phyloP scores from a whole-genome alignment of 2,329 filamentous ascomycete species.

The Aspergillus persii region DNA sequence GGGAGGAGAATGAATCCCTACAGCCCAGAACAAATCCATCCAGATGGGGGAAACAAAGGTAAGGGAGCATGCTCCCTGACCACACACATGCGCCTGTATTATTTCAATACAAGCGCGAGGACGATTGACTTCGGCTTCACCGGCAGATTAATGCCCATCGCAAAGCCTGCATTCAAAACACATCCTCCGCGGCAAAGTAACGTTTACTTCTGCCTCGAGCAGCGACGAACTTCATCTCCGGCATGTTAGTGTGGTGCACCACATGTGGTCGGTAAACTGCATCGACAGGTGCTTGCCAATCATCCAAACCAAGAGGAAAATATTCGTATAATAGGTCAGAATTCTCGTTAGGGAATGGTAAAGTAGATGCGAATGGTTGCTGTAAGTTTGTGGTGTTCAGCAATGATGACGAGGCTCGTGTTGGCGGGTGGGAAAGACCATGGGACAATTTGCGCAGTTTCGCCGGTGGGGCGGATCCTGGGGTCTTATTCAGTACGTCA shows the following conservation, averaged over 20 bases:
- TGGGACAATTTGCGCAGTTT: conserved; percentile 41
- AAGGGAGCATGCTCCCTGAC: neutral
- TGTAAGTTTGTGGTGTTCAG: conserved; percentile 33
- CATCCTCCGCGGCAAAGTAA: conserved; percentile 66
- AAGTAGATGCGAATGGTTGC: conserved; percentile 56
- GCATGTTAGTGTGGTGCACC: conserved; percentile 78
- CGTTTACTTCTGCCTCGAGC: conserved; percentile 65
- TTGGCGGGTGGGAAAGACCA: conserved; percentile 25
- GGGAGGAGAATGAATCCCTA: conserved; percentile 2
- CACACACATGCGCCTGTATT: neutral
- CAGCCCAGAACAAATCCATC: conserved; percentile 10
- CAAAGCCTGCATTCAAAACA: conserved; percentile 25
- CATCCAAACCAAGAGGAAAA: conserved; percentile 85
- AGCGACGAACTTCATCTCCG: conserved; percentile 69
- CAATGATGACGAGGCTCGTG: conserved; percentile 31
- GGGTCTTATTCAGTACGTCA: conserved; percentile 27
- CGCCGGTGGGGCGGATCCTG: conserved; percentile 33
- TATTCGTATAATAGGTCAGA: conserved; percentile 90
- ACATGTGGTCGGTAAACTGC: conserved; percentile 89
- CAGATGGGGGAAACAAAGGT: conserved; percentile 5
- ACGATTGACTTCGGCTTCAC: neutral
- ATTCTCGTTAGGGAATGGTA: conserved; percentile 57
- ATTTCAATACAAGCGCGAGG: too few relatives aligned
- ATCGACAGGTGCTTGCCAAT: conserved; percentile 87
- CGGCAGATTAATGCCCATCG: neutral